Percentiles rank a stretch among this genome's conserved stretches.
phyloP scores from a whole-genome alignment of 768 basidiomycete genomes.

The Royoungia palumana region DNA sequence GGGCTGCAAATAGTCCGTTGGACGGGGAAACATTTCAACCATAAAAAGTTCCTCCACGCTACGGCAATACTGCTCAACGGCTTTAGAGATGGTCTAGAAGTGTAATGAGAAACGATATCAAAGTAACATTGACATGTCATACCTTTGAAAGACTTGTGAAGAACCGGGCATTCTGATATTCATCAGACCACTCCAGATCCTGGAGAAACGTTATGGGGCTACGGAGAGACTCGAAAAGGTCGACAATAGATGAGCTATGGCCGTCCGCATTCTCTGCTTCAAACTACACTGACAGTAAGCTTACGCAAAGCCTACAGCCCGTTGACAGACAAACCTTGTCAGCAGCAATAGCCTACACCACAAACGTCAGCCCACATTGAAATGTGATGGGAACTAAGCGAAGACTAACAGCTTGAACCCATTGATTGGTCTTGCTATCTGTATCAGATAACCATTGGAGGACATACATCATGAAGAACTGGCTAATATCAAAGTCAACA shows the following conservation, averaged over 20 bases:
- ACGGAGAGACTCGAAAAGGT: slow-evolving; percentile 90
- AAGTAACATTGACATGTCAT: not conserved
- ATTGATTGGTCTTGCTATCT: slow-evolving; percentile 84
- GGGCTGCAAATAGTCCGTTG: slow-evolving; percentile 72
- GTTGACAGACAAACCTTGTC: slow-evolving; percentile 58
- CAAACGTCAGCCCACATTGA: slow-evolving; percentile 6
- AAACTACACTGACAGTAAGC: slow-evolving; percentile 45
- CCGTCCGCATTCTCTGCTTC: slow-evolving; percentile 76
- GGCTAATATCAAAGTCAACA: slow-evolving; percentile 64
- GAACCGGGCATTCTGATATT: slow-evolving; percentile 84
- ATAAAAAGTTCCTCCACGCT: slow-evolving; percentile 87
- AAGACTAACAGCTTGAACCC: slow-evolving; percentile 83
- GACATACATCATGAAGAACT: slow-evolving; percentile 86
- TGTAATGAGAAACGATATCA: not conserved
- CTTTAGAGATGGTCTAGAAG: slow-evolving; percentile 81
- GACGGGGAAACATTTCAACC: slow-evolving; percentile 91
- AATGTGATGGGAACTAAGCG: not conserved
- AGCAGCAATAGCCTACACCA: slow-evolving; percentile 65
- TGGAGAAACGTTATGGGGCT: slow-evolving; percentile 87
- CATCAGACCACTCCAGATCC: slow-evolving; percentile 90
- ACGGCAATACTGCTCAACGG: slow-evolving; percentile 88
- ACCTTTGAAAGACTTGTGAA: slow-evolving; percentile 89
- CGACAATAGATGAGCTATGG: slow-evolving; percentile 95
- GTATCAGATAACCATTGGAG: slow-evolving; percentile 86
- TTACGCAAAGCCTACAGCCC: not conserved